These are phyloP conservation scores for Allium cepa DNA, from an alignment of 106 monocot species.

Conservation along the genomic window DNA sequence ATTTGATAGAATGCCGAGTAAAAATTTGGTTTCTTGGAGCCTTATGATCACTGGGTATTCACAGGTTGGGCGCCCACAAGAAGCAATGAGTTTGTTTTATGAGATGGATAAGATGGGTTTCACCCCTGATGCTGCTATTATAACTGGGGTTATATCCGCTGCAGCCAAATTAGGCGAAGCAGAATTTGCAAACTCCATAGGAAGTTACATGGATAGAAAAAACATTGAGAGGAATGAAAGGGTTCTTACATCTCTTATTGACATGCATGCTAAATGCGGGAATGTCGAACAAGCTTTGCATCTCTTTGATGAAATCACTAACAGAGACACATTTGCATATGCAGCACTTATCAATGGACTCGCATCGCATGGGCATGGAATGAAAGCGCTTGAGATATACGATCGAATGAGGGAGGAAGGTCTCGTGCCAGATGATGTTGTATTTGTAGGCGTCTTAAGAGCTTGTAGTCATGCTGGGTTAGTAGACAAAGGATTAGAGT, in stretches of 20 bases:
- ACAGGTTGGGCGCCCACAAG: conserved; percentile 30
- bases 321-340: conserved; percentile 38
- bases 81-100: conserved; percentile 31
- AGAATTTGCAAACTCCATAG: conserved; percentile 33
- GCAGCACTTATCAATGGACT: conserved; percentile 53
- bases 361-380: conserved; percentile 43
- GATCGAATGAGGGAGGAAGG: conserved; percentile 24
- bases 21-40: conserved; percentile 47
- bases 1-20: conserved; percentile 37
- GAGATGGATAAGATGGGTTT: conserved; percentile 30
- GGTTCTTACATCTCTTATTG: conserved; percentile 47
- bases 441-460: conserved; percentile 47
- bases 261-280: conserved; percentile 66
- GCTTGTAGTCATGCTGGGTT: conserved; percentile 54
- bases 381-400: conserved; percentile 31
- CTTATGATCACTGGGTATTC: conserved; percentile 47
- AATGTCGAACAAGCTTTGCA: conserved; percentile 25
- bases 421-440: conserved; percentile 42
- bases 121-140: conserved; percentile 32
- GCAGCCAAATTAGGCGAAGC: conserved; percentile 24
- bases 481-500: conserved; percentile 29
- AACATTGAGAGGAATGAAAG: conserved; percentile 42
- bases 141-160: conserved; percentile 46
- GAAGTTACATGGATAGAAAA: conserved; percentile 23
- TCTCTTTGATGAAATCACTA: conserved; percentile 32